Evolutionary conservation across 805 yeast genomes (phyloP), one percentile per base, ranked within the genome.

Genomic region (Saccharomycopsis javanensis): DNA sequence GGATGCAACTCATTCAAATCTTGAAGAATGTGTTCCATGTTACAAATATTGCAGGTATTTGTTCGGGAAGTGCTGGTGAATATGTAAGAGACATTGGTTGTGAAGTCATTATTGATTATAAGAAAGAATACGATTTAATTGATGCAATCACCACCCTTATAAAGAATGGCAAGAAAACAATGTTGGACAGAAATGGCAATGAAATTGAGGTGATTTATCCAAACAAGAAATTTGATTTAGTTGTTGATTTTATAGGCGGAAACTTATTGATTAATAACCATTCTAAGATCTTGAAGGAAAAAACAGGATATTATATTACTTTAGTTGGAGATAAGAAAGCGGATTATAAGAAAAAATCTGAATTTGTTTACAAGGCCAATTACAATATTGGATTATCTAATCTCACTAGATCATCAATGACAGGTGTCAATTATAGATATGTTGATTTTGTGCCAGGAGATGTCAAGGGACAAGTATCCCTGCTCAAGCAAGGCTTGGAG

Each of bases 161-260:
- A 0, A 54, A 70, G 13, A 71, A 72, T 57, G 64, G 65, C 31
- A 61, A 54, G 55, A 60, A 58, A 50, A 57, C 55, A n/a, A 60
- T 60, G 35, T 31, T 55, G 27, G 62, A 61, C 31, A 51, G 63
- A 20, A 46, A 53, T 31, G 67, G 65, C 11, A 61, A 61, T 31
- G 67, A 66, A 53, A 55, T 64, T 18, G 58, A 65, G 18, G 62
- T 63, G 23, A 63, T 60, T 27, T 71, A 67, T 56, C 64, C 63
- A 34, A 71, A 71, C 60, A 78, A 79, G 15, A 75, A 78, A 62
- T 88, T 81, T 64, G 87, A 85, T 64, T 64, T 79, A 4, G 79
- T 86, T n/a, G 65, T 85, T 11, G 96, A 89, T 69, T 77, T 83
- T 60, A 78, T 81, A 54, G 94, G 96, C 45, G 86, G 86, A 48